Evolutionary conservation across 1,284 basidiomycete genomes (phyloP), one percentile per base, ranked within the genome.

Genomic region (Tausonia pullulans): DNA sequence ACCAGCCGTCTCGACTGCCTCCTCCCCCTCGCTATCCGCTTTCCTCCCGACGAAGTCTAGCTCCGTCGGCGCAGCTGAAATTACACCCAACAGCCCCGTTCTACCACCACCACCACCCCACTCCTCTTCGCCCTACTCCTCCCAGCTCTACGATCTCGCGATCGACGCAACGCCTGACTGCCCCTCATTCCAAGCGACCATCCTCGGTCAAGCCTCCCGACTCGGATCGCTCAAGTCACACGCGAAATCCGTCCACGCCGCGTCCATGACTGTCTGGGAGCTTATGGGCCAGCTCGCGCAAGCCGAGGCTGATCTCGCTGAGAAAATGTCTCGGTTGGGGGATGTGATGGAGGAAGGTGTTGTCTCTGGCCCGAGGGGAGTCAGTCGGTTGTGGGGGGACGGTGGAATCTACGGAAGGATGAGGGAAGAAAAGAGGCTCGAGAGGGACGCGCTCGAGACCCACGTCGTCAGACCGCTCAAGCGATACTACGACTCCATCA

Each of bases 281-380:
- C 57, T 65, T 11, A 54, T 65, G 8, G 48, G 7, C n/a, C 54
- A 46, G 9, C 52, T 65, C 2, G n/a, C 55, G 2, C 60, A 62
- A 40, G 64, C 64, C 1, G 64, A 65, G 58, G 46, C 53, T 0
- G 54, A 57, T 6, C 52, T 65, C 39, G 27, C 60, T 40, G 40
- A 3, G 9, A 44, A 54, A 10, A 60, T 65, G 48, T 5, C 16
- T 4, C 52, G n/a, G 8, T 13, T 65, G 4, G 64, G 55, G 8
- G 60, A 61, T 27, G 10, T 50, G 48, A 60, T 65, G 45, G 60
- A 61, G 55, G 60, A 58, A 8, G 50, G 56, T 4, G 62, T 27
- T 7, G 48, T 51, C 45, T 9, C 7, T n/a, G 6, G 27, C 39
- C 14, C 7, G 40, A 27, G 53, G 6, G 64, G 55, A 9, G 27